Percentiles rank a stretch among this genome's conserved stretches.
These are phyloP conservation scores for Aspergillus viridinutans DNA, from an alignment of 2,329 filamentous ascomycete genomes.

Conservation along the genomic window DNA sequence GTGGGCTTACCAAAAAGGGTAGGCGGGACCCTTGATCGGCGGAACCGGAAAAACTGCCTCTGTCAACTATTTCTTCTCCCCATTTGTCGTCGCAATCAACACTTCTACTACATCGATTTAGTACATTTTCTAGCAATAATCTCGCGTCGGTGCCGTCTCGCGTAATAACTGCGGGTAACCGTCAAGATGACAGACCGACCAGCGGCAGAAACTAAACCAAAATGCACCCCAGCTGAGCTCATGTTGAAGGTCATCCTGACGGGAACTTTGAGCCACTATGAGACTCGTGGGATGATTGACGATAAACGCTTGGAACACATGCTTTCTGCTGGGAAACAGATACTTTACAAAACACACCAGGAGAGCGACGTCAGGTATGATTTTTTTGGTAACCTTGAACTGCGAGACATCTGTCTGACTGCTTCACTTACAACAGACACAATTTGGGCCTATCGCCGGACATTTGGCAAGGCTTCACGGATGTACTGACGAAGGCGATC, in stretches of 20 bases:
- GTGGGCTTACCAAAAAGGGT: conserved; percentile 9
- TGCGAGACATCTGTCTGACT: conserved; percentile 3
- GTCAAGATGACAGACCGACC: conserved; percentile 32
- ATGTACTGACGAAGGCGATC: conserved; percentile 56
- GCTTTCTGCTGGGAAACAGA: conserved; percentile 57
- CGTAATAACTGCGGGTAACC: neutral
- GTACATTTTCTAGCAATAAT: neutral
- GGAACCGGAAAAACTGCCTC: conserved; percentile 21
- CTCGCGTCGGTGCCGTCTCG: neutral
- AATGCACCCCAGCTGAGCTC: conserved; percentile 45
- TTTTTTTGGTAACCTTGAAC: neutral
- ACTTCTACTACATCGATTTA: neutral
- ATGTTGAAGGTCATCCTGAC: conserved; percentile 46
- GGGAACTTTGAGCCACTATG: conserved; percentile 55
- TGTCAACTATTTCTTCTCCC: conserved; percentile 13
- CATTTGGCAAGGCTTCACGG: conserved; percentile 58
- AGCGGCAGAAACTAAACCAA: conserved; percentile 27
- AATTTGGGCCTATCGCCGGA: conserved; percentile 54
- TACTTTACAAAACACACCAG: conserved; percentile 55
- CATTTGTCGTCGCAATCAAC: conserved; percentile 1
- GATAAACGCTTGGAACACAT: conserved; percentile 55
- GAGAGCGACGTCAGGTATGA: conserved; percentile 51
- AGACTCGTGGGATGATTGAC: conserved; percentile 56
- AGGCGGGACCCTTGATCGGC: conserved; percentile 12
- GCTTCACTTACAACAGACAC: conserved; percentile 37